phyloP scores from a whole-genome alignment of 1,284 basidiomycete genomes.

The Boletus calvinii region DNA sequence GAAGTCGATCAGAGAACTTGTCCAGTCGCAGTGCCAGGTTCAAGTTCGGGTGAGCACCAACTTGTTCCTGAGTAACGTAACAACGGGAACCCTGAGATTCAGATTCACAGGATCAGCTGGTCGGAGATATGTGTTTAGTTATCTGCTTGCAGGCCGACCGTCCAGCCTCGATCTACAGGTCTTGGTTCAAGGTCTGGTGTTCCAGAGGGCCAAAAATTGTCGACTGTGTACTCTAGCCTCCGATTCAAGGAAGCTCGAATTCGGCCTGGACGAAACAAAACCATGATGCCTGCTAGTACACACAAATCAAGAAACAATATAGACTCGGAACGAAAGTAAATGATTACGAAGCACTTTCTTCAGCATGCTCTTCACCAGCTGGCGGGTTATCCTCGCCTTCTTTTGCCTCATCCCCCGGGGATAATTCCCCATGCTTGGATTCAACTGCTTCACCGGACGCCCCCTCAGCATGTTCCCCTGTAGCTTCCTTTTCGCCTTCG shows the following conservation, averaged over 20 bases:
- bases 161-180: too few relatives aligned
- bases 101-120: too few relatives aligned
- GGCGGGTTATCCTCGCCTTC: slow-evolving; percentile 19
- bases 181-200: too few relatives aligned
- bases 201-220: too few relatives aligned
- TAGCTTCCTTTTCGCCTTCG: slow-evolving; percentile 22
- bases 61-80: neutral
- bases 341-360: slow-evolving; percentile 22
- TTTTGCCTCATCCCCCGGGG: slow-evolving; percentile 16
- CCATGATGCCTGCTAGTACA: neutral
- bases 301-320: slow-evolving; percentile 11
- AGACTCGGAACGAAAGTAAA: slow-evolving; percentile 2
- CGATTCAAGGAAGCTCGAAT: neutral
- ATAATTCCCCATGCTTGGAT: slow-evolving; percentile 13
- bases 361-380: slow-evolving; percentile 18
- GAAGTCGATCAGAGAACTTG: too few relatives aligned
- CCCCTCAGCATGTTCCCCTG: slow-evolving; percentile 24
- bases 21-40: neutral
- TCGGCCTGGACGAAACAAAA: neutral
- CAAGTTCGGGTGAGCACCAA: neutral
- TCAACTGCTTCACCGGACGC: slow-evolving; percentile 17
- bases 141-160: too few relatives aligned
- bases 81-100: neutral
- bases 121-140: too few relatives aligned
- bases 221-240: neutral